These are phyloP conservation scores for Oenanthe javanica DNA, from an alignment of 140 eudicot genomes.

Conservation along the genomic window DNA sequence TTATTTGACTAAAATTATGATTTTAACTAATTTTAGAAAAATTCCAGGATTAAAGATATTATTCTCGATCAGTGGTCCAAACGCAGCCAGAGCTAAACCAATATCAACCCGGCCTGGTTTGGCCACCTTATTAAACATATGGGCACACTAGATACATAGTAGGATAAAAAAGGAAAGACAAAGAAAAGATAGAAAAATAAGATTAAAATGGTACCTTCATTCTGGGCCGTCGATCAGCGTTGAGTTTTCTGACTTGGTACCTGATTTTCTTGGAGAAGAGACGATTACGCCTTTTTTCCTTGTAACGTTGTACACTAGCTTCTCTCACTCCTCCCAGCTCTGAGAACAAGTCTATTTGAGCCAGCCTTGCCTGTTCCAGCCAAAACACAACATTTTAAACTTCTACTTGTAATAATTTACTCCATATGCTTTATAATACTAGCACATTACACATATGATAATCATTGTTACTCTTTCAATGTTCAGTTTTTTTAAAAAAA, in stretches of 20 bases:
- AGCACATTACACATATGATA: background rate
- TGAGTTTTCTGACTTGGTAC: conserved; percentile 48
- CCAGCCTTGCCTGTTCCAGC: conserved; percentile 62
- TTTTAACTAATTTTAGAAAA: too few relatives aligned
- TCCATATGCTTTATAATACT: background rate
- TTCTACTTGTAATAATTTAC: background rate
- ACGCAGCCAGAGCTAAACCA: too few relatives aligned
- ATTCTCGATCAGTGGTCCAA: too few relatives aligned
- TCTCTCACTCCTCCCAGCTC: conserved; percentile 55
- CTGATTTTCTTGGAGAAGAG: conserved; percentile 63
- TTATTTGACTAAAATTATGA: too few relatives aligned
- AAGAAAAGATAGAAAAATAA: too few relatives aligned
- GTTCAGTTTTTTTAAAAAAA: background rate
- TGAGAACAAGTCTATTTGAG: conserved; percentile 72
- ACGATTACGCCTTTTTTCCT: conserved; percentile 47
- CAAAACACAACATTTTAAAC: background rate
- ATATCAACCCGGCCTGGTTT: too few relatives aligned
- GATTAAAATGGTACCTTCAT: conserved; percentile 50
- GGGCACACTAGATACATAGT: too few relatives aligned
- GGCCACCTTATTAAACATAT: too few relatives aligned
- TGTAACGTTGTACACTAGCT: conserved; percentile 54
- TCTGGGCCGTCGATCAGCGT: conserved; percentile 81
- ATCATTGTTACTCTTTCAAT: background rate
- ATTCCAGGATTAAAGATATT: too few relatives aligned
- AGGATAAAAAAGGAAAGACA: background rate